These are phyloP conservation scores for Tillandsia leiboldiana DNA, from an alignment of 176 grass and related monocot genomes.

Conservation along the genomic window DNA sequence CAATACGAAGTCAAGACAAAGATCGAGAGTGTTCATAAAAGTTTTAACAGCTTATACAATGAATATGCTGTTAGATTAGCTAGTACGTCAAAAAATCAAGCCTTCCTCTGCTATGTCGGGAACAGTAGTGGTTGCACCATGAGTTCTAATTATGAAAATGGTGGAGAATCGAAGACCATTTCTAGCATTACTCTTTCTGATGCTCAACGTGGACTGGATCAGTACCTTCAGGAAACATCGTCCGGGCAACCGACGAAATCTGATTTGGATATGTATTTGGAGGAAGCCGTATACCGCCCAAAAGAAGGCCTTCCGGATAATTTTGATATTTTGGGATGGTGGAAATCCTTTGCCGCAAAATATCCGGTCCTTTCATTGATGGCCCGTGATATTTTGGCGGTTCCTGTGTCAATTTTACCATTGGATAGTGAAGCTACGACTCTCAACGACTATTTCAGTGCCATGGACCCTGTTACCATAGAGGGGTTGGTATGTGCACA, in stretches of 20 bases:
- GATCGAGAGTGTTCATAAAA: conserved; percentile 60
- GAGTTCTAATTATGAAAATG: conserved; percentile 46
- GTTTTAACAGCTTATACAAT: conserved; percentile 76
- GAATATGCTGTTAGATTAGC: conserved; percentile 68
- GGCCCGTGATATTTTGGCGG: conserved; percentile 77
- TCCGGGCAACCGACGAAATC: conserved; percentile 80
- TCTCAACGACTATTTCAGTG: conserved; percentile 89
- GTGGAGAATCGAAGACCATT: conserved; percentile 64
- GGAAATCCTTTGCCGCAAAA: conserved; percentile 92
- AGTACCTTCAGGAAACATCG: conserved; percentile 95
- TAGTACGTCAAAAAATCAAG: conserved; percentile 62
- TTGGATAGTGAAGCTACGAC: conserved; percentile 62
- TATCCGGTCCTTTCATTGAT: conserved; percentile 93
- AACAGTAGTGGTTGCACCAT: conserved; percentile 44
- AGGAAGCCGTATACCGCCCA: conserved; percentile 79
- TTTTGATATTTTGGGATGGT: conserved; percentile 96
- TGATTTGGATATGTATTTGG: conserved; percentile 93
- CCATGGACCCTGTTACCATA: conserved; percentile 58
- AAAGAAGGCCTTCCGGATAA: conserved; percentile 66
- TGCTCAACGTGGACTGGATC: conserved; percentile 86
- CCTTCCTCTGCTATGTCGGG: conserved; percentile 61
- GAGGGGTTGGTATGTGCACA: conserved; percentile 85
- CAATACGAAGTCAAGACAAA: conserved; percentile 61
- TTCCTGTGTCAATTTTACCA: conserved; percentile 76
- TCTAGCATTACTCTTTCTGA: conserved; percentile 90